Evolutionary conservation across 1,284 basidiomycete genomes (phyloP).

Genomic region (Moesziomyces sp.): DNA sequence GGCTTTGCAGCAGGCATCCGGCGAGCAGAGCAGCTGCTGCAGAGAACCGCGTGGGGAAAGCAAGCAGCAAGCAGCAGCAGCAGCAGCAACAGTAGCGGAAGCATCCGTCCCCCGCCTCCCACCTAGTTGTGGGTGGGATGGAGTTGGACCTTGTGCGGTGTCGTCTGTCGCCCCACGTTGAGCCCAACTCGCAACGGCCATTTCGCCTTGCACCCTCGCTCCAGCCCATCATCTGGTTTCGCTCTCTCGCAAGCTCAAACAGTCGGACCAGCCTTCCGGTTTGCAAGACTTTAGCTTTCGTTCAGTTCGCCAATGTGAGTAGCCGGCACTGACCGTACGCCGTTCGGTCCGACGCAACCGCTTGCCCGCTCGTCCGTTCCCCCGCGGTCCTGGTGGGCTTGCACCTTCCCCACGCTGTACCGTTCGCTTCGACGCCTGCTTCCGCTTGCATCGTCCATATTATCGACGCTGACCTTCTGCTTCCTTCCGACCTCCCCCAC

Average conservation of each 20-base stretch:
- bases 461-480: constrained; percentile 9
- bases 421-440: background rate
- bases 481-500: background rate
- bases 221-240: constrained; percentile 4
- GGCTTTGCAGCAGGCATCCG: background rate
- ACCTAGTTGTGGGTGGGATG: too few relatives aligned
- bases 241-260: background rate
- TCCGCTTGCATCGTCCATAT: constrained; percentile 13
- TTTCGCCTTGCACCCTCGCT: constrained; percentile 1
- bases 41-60: background rate
- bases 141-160: too few relatives aligned
- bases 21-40: background rate
- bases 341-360: constrained; percentile 42
- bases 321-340: background rate
- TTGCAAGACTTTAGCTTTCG: background rate
- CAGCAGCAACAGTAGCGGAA: background rate
- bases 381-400: constrained; percentile 1
- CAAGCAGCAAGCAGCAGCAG: too few relatives aligned
- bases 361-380: background rate
- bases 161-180: constrained; percentile 8
- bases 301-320: constrained; percentile 2
- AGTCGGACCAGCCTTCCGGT: constrained; percentile 11
- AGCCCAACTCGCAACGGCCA: constrained; percentile 1
- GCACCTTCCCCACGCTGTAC: too few relatives aligned
- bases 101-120: too few relatives aligned